A percentile compares a stretch with the other conserved stretches of the same genome.
Evolutionary conservation across 2,329 filamentous ascomycete genomes (phyloP).

Genomic region (Aspergillus sp.): DNA sequence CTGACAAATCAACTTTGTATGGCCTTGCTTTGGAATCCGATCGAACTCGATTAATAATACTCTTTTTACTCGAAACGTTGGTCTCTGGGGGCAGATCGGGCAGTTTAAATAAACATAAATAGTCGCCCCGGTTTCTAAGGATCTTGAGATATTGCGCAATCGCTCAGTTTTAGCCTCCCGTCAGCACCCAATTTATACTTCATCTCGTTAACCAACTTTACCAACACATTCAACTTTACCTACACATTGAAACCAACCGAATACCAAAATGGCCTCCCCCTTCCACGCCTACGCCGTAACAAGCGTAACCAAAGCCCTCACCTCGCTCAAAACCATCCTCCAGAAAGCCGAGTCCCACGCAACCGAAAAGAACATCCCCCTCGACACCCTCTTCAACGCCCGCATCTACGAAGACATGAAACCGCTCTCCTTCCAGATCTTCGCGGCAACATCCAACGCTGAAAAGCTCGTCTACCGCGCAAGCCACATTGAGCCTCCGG

Average conservation of each 20-base stretch:
- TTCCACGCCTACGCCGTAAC: constrained; percentile 5
- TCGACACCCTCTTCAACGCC: constrained; percentile 44
- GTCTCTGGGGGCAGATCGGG: not conserved
- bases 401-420: constrained; percentile 56
- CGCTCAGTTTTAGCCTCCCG: not conserved
- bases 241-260: not conserved
- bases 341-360: constrained; percentile 49
- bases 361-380: constrained; percentile 41
- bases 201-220: too few relatives aligned
- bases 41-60: not conserved
- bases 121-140: not conserved
- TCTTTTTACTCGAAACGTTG: not conserved
- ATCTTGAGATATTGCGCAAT: not conserved
- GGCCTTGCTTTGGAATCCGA: not conserved
- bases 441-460: constrained; percentile 47
- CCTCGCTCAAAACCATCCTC: constrained; percentile 39
- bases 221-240: not conserved
- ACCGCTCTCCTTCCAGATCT: constrained; percentile 55
- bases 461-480: constrained; percentile 48
- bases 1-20: not conserved
- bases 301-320: constrained; percentile 6
- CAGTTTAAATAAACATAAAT: not conserved
- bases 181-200: too few relatives aligned
- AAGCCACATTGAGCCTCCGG: constrained; percentile 37
- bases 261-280: constrained; percentile 2